These are phyloP conservation scores for Choiromyces venosus DNA, from an alignment of 495 filamentous ascomycete genomes.

Conservation along the genomic window DNA sequence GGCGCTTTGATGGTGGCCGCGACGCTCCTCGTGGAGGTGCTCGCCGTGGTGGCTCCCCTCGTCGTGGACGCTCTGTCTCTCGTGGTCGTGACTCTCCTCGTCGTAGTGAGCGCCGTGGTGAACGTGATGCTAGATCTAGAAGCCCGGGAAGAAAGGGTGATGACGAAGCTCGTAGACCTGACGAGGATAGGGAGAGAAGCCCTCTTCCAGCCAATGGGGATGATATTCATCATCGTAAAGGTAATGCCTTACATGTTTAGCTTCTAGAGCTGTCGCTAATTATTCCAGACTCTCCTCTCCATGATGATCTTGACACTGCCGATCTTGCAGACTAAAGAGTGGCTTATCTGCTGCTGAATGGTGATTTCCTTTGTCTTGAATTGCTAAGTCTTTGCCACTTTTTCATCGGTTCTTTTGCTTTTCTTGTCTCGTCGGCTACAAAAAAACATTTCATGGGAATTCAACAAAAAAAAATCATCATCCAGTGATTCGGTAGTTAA, in stretches of 20 bases:
- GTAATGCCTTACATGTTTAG: slow-evolving; percentile 46
- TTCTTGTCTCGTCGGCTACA: slow-evolving; percentile 28
- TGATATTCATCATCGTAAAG: slow-evolving; percentile 83
- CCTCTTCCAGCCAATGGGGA: slow-evolving; percentile 57
- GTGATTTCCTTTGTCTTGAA: slow-evolving; percentile 8
- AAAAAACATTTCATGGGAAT: slow-evolving; percentile 24
- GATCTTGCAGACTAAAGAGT: slow-evolving; percentile 50
- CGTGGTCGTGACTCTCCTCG: slow-evolving; percentile 83
- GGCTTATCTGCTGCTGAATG: background rate
- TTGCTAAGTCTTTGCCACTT: slow-evolving; percentile 27
- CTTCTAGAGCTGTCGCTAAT: background rate
- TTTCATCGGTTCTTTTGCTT: slow-evolving; percentile 34
- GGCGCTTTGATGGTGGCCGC: slow-evolving; percentile 90
- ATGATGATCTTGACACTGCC: slow-evolving; percentile 95
- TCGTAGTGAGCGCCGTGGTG: slow-evolving; percentile 83
- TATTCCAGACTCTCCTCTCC: slow-evolving; percentile 62
- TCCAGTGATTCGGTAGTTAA: slow-evolving; percentile 25
- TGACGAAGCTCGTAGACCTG: slow-evolving; percentile 54
- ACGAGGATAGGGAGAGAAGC: slow-evolving; percentile 52
- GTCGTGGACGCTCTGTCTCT: slow-evolving; percentile 66
- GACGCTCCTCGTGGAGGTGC: slow-evolving; percentile 59
- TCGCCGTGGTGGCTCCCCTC: slow-evolving; percentile 66
- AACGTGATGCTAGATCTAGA: slow-evolving; percentile 66
- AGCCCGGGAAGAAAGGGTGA: slow-evolving; percentile 67
- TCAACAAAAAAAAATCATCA: slow-evolving; percentile 38